phyloP scores from a whole-genome alignment of 768 basidiomycete species.

The Leccinum sublutescens region DNA sequence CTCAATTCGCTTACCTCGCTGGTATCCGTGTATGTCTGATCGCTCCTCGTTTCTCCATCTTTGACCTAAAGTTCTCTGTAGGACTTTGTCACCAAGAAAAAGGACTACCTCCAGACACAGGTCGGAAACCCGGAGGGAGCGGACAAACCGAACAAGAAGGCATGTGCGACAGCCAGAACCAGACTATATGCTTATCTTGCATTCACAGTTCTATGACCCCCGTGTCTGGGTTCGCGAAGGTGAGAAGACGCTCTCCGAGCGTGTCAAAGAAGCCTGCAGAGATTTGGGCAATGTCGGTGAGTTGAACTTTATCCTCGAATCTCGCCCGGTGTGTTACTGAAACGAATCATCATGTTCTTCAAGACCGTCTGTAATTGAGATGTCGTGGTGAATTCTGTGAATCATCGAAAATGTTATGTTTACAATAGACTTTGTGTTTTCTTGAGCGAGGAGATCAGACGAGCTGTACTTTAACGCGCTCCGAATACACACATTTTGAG shows the following conservation, averaged over 20 bases:
- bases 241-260: constrained; percentile 84
- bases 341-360: not conserved
- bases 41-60: not conserved
- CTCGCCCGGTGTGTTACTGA: not conserved
- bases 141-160: constrained; percentile 99
- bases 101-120: constrained; percentile 84
- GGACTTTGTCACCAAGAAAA: constrained; percentile 86
- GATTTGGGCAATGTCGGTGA: constrained; percentile 77
- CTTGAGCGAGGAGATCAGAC: not conserved
- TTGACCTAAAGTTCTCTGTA: constrained; percentile 27
- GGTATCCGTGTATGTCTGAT: constrained; percentile 67
- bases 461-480: constrained; percentile 1
- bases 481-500: not conserved
- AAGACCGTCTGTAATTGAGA: constrained; percentile 27
- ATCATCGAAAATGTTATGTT: constrained; percentile 12
- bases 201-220: constrained; percentile 78
- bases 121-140: constrained; percentile 96
- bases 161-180: constrained; percentile 21
- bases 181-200: not conserved
- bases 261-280: constrained; percentile 90
- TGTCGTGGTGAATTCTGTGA: not conserved
- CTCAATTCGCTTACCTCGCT: constrained; percentile 85
- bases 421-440: constrained; percentile 18
- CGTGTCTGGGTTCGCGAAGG: constrained; percentile 99
- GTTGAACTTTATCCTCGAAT: constrained; percentile 19